Base-by-base conservation (phyloP, 148 eudicot genomes). In the Heliosperma pusillum region DNA sequence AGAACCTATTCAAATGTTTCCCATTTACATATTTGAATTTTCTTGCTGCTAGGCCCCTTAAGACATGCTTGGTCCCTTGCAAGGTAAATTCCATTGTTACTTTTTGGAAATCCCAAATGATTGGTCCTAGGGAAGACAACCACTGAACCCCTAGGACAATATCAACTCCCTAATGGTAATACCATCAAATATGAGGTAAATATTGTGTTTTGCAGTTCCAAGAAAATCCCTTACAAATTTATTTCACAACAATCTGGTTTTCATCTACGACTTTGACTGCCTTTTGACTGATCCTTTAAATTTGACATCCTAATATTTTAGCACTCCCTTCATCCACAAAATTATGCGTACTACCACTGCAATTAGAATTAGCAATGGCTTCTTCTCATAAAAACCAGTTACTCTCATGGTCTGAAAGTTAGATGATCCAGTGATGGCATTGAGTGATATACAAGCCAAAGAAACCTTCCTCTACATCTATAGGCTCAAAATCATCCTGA, bases 401-500 rank as follows among this genome's bases (percentile, higher is more conserved):
- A 65, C 69, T 15, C 69, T 30, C 69, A 65, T 65, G 44, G 69
- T 65, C 16, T 65, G 69, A 65, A 29, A 65, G 1, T 16, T 30
- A 10, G 11, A 2, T 2, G 13, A 7, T 0, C 69, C 19, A 65
- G 12, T 29, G 5, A 65, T 30, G 3, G 44, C 69, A 65, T 16
- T 65, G 0, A 65, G 22, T 21, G 45, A 65, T 1, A 65, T 65
- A 17, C n/a, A 19, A 7, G 69, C 17, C 29, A 30, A 3, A 33
- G 58, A 7, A 0, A 12, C 47, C 17, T 10, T 1, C 17, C 6
- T 64, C 22, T 22, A 33, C 50, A 17, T 66, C 2, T 2, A 30
- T 0, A 5, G 4, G 2, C 2, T 33, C 70, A 30, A 12, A 30
- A 15, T 53, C 58, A 13, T 13, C 58, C n/a, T 53, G 2, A 3